Conservation (phyloP, 768 basidiomycete genomes). For the Fistulinella prunicolor region DNA sequence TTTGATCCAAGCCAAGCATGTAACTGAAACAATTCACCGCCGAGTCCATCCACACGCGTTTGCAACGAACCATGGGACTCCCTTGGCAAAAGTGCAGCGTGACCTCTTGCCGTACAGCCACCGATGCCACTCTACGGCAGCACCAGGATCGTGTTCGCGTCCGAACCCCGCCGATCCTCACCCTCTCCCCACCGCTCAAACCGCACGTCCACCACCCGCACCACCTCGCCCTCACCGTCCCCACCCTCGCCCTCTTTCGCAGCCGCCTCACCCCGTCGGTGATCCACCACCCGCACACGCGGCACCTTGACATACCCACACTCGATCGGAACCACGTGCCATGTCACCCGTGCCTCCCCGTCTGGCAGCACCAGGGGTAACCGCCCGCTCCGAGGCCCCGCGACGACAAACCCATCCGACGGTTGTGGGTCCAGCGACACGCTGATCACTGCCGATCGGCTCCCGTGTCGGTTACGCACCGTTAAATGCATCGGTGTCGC, state of each 20-base stretch:
- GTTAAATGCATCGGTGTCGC: constrained; percentile 54
- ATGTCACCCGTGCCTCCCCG: constrained; percentile 59
- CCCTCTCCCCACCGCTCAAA: constrained; percentile 32
- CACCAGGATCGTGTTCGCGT: constrained; percentile 12
- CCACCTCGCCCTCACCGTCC: constrained; percentile 43
- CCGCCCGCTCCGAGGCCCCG: constrained; percentile 66
- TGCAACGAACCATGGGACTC: too few relatives aligned
- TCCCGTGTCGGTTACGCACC: constrained; percentile 63
- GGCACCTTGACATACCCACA: constrained; percentile 69
- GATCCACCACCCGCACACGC: constrained; percentile 53
- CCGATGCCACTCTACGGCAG: constrained; percentile 12
- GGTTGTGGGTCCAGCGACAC: constrained; percentile 70
- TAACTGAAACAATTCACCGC: too few relatives aligned
- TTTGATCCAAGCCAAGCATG: too few relatives aligned
- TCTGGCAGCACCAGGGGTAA: constrained; percentile 74
- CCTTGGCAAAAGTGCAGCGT: too few relatives aligned
- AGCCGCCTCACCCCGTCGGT: constrained; percentile 38
- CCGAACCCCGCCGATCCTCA: constrained; percentile 4
- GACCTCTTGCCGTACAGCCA: not conserved
- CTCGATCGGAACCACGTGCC: constrained; percentile 71
- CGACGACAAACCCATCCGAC: constrained; percentile 75
- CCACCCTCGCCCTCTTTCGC: constrained; percentile 23
- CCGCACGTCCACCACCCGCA: constrained; percentile 54
- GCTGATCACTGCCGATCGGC: constrained; percentile 64
- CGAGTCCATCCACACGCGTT: too few relatives aligned